phyloP scores from a whole-genome alignment of 768 basidiomycete genomes.

The Boletus vermiculosoides region DNA sequence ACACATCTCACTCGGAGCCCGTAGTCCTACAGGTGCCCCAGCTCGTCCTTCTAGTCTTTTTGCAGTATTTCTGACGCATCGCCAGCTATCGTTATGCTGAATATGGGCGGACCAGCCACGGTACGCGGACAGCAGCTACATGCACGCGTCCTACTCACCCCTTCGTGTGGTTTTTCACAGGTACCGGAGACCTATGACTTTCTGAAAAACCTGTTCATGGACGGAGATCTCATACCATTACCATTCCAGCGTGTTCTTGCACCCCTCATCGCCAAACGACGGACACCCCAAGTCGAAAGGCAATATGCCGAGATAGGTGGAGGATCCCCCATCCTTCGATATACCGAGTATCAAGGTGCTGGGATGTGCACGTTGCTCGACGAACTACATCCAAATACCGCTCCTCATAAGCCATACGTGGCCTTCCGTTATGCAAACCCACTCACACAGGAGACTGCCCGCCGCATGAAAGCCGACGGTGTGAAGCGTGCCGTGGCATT shows the following conservation, averaged over 20 bases:
- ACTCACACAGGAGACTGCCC: slow-evolving; percentile 78
- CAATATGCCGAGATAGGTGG: slow-evolving; percentile 96
- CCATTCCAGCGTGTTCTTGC: slow-evolving; percentile 89
- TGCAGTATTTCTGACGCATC: slow-evolving; percentile 20
- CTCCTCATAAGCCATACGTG: slow-evolving; percentile 94
- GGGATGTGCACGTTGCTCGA: slow-evolving; percentile 90
- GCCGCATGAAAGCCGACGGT: slow-evolving; percentile 85
- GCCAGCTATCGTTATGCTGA: slow-evolving; percentile 90
- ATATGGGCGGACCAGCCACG: slow-evolving; percentile 97
- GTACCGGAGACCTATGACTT: slow-evolving; percentile 92
- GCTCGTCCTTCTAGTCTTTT: background rate
- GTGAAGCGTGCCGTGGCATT: slow-evolving; percentile 93
- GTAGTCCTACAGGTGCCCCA: slow-evolving; percentile 60
- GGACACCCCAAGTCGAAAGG: slow-evolving; percentile 90
- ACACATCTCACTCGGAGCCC: slow-evolving; percentile 13
- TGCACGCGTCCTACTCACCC: slow-evolving; percentile 2
- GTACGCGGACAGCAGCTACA: slow-evolving; percentile 42
- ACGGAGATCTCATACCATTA: slow-evolving; percentile 90
- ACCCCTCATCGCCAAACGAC: slow-evolving; percentile 82
- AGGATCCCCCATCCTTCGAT: slow-evolving; percentile 91
- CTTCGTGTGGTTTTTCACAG: slow-evolving; percentile 38
- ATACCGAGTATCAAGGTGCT: slow-evolving; percentile 85
- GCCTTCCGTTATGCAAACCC: slow-evolving; percentile 94
- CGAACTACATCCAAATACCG: slow-evolving; percentile 89
- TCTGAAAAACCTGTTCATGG: slow-evolving; percentile 87